Evolutionary conservation across 495 filamentous ascomycete genomes (phyloP).

Genomic region (Echria macrotheca): DNA sequence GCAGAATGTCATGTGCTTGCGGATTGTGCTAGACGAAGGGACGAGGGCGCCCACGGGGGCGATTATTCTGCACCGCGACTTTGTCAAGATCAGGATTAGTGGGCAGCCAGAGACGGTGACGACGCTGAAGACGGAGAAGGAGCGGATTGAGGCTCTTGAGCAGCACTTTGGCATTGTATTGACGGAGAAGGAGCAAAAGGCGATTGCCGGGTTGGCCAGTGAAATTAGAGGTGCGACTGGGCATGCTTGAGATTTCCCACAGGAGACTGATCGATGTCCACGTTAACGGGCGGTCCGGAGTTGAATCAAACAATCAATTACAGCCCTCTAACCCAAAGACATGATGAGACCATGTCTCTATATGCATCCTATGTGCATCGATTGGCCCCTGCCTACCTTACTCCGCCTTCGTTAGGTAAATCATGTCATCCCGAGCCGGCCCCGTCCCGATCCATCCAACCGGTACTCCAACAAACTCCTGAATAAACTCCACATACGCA

Average conservation of each 20-base stretch:
- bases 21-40: slow-evolving; percentile 38
- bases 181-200: slow-evolving; percentile 43
- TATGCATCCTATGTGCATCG: no score
- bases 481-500: slow-evolving; percentile 66
- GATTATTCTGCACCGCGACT: slow-evolving; percentile 51
- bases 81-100: slow-evolving; percentile 53
- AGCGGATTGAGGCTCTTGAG: slow-evolving; percentile 46
- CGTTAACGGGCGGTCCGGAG: no score
- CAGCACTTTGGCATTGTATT: slow-evolving; percentile 54
- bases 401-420: slow-evolving; percentile 7
- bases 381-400: no score
- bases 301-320: no score
- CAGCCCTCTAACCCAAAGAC: no score
- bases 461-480: slow-evolving; percentile 64
- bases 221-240: slow-evolving; percentile 40
- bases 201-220: slow-evolving; percentile 48
- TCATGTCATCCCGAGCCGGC: slow-evolving; percentile 56
- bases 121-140: slow-evolving; percentile 43
- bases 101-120: slow-evolving; percentile 45
- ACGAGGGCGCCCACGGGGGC: slow-evolving; percentile 16
- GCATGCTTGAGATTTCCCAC: no score
- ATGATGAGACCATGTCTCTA: no score
- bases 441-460: slow-evolving; percentile 79
- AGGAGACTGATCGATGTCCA: no score
- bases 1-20: slow-evolving; percentile 33